Evolutionary conservation across 441 rosid genomes (phyloP).

Genomic region (Codiaeum variegatum): DNA sequence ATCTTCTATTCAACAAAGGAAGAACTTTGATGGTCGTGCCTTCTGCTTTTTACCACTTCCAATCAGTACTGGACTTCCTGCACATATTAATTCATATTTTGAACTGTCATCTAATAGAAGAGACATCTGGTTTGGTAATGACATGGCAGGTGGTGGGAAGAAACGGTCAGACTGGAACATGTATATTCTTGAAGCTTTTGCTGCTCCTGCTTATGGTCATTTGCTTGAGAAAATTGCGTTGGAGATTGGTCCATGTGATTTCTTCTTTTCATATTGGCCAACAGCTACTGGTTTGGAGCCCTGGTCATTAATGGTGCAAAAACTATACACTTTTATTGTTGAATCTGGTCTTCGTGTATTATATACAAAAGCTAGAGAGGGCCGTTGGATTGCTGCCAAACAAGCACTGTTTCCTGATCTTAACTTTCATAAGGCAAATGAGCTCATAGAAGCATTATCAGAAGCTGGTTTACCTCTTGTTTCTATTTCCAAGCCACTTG

Average conservation of each 20-base stretch:
- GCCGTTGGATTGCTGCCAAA: conserved; percentile 90
- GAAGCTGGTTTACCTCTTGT: conserved; percentile 87
- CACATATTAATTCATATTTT: conserved; percentile 92
- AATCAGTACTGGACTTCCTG: conserved; percentile 86
- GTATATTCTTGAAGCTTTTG: conserved; percentile 78
- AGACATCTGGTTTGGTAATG: conserved; percentile 99
- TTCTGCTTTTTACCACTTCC: conserved; percentile 97
- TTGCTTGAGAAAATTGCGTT: conserved; percentile 88
- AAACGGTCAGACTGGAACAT: conserved; percentile 95
- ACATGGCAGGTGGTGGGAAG: conserved; percentile 98
- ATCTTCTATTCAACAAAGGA: conserved; percentile 41
- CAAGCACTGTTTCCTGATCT: conserved; percentile 96
- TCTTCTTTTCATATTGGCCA: conserved; percentile 91
- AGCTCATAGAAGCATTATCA: conserved; percentile 75
- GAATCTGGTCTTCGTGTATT: conserved; percentile 71
- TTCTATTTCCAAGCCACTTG: conserved; percentile 58
- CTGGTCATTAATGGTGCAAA: conserved; percentile 87
- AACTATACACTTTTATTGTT: conserved; percentile 68
- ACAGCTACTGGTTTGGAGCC: conserved; percentile 68
- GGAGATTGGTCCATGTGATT: conserved; percentile 81
- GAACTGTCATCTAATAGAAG: conserved; percentile 96
- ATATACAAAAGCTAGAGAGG: conserved; percentile 89
- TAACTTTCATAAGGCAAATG: conserved; percentile 58
- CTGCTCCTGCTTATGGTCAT: conserved; percentile 88
- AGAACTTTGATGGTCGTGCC: conserved; percentile 87